phyloP scores from a whole-genome alignment of 768 basidiomycete species.

The Psilocybe cyanescens region DNA sequence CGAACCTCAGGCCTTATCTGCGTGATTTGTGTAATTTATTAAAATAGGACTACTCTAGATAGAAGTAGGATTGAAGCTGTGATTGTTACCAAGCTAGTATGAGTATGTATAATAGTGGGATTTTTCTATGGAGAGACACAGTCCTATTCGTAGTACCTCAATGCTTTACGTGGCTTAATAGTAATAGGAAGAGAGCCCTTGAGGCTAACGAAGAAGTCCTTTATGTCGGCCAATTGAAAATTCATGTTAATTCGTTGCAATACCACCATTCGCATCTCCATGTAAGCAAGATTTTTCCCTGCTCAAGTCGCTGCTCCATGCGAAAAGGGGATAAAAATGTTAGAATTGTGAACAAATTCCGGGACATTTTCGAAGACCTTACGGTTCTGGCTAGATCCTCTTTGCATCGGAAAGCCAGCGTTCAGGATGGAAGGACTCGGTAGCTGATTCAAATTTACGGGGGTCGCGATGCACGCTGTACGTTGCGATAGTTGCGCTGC shows the following conservation, averaged over 20 bases:
- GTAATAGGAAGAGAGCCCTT: slow-evolving; percentile 35
- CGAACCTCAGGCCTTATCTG: too few species aligned
- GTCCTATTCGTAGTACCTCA: too few species aligned
- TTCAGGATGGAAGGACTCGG: slow-evolving; percentile 41
- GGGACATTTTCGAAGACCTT: slow-evolving; percentile 32
- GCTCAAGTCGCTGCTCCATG: slow-evolving; percentile 56
- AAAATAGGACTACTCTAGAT: too few species aligned
- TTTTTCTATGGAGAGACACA: not conserved
- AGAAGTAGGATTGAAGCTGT: too few species aligned
- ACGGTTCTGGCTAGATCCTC: slow-evolving; percentile 32
- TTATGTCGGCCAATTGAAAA: slow-evolving; percentile 32
- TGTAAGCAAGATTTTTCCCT: slow-evolving; percentile 43
- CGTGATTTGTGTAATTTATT: too few species aligned
- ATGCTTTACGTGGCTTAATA: slow-evolving; percentile 31
- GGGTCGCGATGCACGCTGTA: slow-evolving; percentile 41
- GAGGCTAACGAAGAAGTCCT: slow-evolving; percentile 34
- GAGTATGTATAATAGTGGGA: too few species aligned
- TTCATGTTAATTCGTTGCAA: slow-evolving; percentile 30
- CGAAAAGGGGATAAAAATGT: slow-evolving; percentile 40
- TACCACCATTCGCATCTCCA: slow-evolving; percentile 39
- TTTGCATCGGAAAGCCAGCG: slow-evolving; percentile 35
- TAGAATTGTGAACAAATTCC: slow-evolving; percentile 25
- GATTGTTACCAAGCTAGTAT: too few species aligned
- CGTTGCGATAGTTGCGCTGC: slow-evolving; percentile 36
- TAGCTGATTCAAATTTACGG: slow-evolving; percentile 38